Conservation (phyloP, 2,329 filamentous ascomycete genomes). For the Diplodia seriata region DNA sequence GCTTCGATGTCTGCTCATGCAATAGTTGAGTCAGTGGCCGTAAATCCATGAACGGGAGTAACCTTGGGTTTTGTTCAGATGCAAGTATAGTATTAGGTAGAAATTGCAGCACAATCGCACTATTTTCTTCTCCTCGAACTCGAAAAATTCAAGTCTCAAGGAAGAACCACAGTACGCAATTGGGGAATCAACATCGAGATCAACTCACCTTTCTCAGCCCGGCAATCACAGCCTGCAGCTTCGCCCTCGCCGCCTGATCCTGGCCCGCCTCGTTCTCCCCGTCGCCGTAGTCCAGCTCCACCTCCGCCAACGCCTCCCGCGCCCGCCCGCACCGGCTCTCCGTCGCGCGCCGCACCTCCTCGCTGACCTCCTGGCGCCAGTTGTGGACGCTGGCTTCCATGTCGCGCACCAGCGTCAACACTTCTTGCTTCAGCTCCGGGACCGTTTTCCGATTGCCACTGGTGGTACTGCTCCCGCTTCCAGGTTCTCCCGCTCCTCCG, state of each 20-base stretch:
- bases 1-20: background rate
- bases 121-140: background rate
- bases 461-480: no score
- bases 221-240: background rate
- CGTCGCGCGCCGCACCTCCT: constrained; percentile 13
- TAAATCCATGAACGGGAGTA: no score
- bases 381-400: constrained; percentile 18
- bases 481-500: no score
- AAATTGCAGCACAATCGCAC: background rate
- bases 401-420: constrained; percentile 8
- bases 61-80: no score
- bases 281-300: background rate
- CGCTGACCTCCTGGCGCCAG: constrained; percentile 17
- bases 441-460: background rate
- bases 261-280: background rate
- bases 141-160: no score
- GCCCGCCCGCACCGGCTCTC: constrained; percentile 17
- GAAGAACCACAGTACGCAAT: background rate
- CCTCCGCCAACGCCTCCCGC: constrained; percentile 13
- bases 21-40: background rate
- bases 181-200: background rate
- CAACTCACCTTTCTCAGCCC: constrained; percentile 19
- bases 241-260: constrained; percentile 4
- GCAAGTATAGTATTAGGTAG: background rate
- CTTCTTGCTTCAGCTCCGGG: constrained; percentile 6